Base-by-base conservation (phyloP, 1,284 basidiomycete species). In the Leccinum fuscescens region DNA sequence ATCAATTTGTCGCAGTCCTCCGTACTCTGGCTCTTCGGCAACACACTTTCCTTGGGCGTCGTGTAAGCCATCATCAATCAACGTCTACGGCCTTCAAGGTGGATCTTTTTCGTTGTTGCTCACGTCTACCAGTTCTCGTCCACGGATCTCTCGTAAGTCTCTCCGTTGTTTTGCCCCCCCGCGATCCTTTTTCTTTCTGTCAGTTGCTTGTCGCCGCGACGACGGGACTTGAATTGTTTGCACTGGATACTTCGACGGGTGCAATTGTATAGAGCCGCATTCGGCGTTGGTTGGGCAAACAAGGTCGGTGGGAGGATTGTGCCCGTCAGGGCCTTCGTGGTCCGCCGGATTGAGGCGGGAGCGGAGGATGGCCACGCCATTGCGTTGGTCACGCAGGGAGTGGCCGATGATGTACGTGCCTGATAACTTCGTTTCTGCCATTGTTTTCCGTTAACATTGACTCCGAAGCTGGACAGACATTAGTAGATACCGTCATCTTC, bases 121-220 rank as follows among this genome's bases (percentile, higher is more conserved):
- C 20, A 20, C 20, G 20, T 20, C 20, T 20, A 20, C 20, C 20
- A 20, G 20, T 20, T 20, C 20, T 20, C 20, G 20, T 20, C 20
- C 20, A 20, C 20, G 20, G 20, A 20, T 20, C 20, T 20, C 20
- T 20, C 20, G 20, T 20, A 20, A 20, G 20, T 20, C 20, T 20
- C 20, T 20, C 20, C 20, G 20, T 20, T 20, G 20, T 20, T 20
- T 20, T 20, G 20, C 20, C 20, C 20, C 20, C 20, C 20, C 20
- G 20, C 20, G 20, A 96, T 69, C 77, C 87, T 1, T 97, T 96
- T 71, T 95, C 94, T 0, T 93, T 97, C 74, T 83, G 90, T 53
- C 93, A 97, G 73, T 74, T 98, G 44, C 82, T 96, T 54, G 82
- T 97, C 2, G 82, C 81, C 3, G 90, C 87, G 0, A 93, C 92